Percentiles rank a stretch among this genome's conserved stretches.
Evolutionary conservation across 2,329 filamentous ascomycete species (phyloP).

Genomic region (Cladosporium sp.): DNA sequence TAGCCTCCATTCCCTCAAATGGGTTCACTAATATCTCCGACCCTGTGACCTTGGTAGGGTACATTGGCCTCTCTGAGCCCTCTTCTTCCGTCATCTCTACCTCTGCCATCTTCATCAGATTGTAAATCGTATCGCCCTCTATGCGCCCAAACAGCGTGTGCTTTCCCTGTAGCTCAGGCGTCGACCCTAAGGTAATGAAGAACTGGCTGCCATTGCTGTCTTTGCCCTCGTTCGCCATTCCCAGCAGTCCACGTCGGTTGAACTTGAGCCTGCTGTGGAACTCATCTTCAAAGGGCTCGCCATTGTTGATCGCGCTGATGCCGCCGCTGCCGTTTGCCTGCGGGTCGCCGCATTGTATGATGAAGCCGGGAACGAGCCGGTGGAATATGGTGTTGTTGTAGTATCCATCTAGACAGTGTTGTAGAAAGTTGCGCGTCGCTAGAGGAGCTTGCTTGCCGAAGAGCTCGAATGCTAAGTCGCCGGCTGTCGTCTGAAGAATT

Average conservation of each 20-base stretch:
- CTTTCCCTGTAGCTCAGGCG: conserved; percentile 79
- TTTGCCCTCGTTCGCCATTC: conserved; percentile 89
- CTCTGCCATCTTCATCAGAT: conserved; percentile 89
- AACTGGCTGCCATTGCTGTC: conserved; percentile 93
- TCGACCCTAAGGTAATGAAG: conserved; percentile 83
- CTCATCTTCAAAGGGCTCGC: conserved; percentile 79
- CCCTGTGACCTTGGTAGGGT: conserved; percentile 72
- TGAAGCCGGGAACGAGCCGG: conserved; percentile 84
- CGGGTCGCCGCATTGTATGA: conserved; percentile 91
- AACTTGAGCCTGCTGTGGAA: conserved; percentile 90
- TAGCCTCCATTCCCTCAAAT: conserved; percentile 75
- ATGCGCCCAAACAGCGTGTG: conserved; percentile 93
- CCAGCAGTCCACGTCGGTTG: conserved; percentile 82
- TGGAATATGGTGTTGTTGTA: conserved; percentile 94
- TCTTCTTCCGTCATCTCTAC: conserved; percentile 67
- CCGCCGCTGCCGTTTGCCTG: conserved; percentile 89
- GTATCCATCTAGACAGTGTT: conserved; percentile 91
- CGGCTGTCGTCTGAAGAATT: conserved; percentile 82
- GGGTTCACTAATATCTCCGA: conserved; percentile 77
- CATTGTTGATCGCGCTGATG: conserved; percentile 86
- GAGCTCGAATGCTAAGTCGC: conserved; percentile 85
- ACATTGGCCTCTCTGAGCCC: conserved; percentile 76
- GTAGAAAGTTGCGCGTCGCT: conserved; percentile 90
- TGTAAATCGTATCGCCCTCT: conserved; percentile 92
- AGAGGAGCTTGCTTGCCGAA: conserved; percentile 93